Conservation (phyloP, 2,329 filamentous ascomycete genomes). For the Botrytis tulipae region DNA sequence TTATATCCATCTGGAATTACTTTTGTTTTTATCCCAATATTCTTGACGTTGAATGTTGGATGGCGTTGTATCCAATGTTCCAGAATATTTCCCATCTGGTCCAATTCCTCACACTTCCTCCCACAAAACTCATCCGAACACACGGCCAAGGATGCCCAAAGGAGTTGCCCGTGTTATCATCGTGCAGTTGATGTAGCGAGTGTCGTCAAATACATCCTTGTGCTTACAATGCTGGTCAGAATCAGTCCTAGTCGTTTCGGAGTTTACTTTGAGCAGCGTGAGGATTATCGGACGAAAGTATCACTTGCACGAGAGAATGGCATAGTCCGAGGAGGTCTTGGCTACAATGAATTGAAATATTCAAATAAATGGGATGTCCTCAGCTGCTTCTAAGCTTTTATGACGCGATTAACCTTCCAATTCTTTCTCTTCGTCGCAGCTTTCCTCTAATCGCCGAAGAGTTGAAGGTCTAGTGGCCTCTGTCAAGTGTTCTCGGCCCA, state of each 20-base stretch:
- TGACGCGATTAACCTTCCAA: neutral
- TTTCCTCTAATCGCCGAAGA: neutral
- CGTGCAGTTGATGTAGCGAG: neutral
- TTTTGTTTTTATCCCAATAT: conserved; percentile 5
- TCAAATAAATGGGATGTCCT: neutral
- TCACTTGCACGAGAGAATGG: neutral
- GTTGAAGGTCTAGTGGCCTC: conserved; percentile 8
- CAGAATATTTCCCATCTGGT: conserved; percentile 1
- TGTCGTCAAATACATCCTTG: conserved; percentile 1
- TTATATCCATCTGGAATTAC: neutral
- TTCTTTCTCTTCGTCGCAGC: neutral
- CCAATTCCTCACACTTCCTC: neutral
- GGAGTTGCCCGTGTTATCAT: conserved; percentile 12
- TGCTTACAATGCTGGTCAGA: conserved; percentile 5
- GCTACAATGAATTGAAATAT: neutral
- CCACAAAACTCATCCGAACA: neutral
- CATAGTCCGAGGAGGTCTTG: neutral
- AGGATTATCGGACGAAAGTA: neutral
- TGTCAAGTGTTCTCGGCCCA: conserved; percentile 33
- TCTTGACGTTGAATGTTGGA: neutral
- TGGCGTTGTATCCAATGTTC: conserved; percentile 6
- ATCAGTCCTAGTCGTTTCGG: neutral
- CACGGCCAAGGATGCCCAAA: conserved; percentile 3
- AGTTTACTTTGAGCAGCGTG: neutral
- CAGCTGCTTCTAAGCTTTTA: conserved; percentile 1